Evolutionary conservation across 495 filamentous ascomycete genomes (phyloP).

Genomic region (Penicillium canariense): DNA sequence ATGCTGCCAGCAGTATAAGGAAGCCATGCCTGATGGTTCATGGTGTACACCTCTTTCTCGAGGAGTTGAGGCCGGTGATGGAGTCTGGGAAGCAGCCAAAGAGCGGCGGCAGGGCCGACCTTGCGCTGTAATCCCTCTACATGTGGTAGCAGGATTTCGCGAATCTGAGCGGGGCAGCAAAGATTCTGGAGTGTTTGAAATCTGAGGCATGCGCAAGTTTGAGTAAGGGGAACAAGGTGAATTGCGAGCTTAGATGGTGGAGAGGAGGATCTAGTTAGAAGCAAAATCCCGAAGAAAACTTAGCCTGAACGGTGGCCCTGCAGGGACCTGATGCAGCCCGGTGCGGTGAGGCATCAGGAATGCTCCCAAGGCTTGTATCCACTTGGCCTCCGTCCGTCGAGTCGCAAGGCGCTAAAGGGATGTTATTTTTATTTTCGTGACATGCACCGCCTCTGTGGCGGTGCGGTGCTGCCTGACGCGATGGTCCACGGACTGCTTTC

Average conservation of each 20-base stretch:
- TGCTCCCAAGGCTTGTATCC: slow-evolving; percentile 12
- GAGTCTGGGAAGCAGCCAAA: slow-evolving; percentile 43
- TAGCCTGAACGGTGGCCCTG: background rate
- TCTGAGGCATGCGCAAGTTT: slow-evolving; percentile 60
- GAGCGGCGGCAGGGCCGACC: slow-evolving; percentile 77
- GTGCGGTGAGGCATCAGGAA: slow-evolving; percentile 20
- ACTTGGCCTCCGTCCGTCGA: slow-evolving; percentile 15
- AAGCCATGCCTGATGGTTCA: slow-evolving; percentile 39
- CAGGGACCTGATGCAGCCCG: slow-evolving; percentile 3
- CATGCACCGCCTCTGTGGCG: slow-evolving; percentile 32
- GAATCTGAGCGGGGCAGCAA: slow-evolving; percentile 75
- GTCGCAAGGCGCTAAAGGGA: slow-evolving; percentile 5
- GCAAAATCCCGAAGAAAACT: background rate
- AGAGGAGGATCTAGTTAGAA: background rate
- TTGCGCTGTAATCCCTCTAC: slow-evolving; percentile 74
- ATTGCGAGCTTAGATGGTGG: background rate
- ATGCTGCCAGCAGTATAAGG: slow-evolving; percentile 90
- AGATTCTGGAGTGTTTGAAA: slow-evolving; percentile 81
- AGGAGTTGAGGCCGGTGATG: slow-evolving; percentile 34
- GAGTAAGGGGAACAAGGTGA: background rate
- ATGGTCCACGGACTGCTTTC: no score
- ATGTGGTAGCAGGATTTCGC: slow-evolving; percentile 79
- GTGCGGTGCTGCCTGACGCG: slow-evolving; percentile 2
- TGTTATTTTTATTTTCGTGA: slow-evolving; percentile 17
- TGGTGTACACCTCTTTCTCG: slow-evolving; percentile 39